Base-by-base conservation (phyloP, 2,329 filamentous ascomycete genomes). In the Pseudogymnoascus sp. region DNA sequence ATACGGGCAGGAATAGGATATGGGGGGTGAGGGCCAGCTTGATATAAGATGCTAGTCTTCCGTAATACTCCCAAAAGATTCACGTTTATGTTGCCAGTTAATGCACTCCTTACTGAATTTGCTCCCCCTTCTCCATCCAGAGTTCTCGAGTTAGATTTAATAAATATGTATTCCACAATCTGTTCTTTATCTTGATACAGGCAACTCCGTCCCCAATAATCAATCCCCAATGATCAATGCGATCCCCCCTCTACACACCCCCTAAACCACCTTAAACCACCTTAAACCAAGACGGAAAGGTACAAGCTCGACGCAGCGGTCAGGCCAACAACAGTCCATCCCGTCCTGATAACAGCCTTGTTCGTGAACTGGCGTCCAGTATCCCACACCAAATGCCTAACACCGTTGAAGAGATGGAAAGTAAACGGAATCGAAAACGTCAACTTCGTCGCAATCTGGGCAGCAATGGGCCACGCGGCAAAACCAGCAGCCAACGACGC, bases 331-430 rank as follows among this genome's bases (percentile, higher is more conserved):
- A 83, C 83, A 39, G 77, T 71, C 83, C 85, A 89, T 14, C 86
- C 87, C 1, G 82, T 85, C 74, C 77, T 77, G 67, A 84, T 82
- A 63, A 90, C 86, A 69, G 81, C 76, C 74, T 81, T 76, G 71
- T 89, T 89, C 68, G 76, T 80, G 64, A 90, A 80, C 58, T 79
- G 77, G 67, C 77, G 76, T 59, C 84, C 85, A 38, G 81, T 74
- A 77, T 90, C 87, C 87, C 87, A 90, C 14, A 79, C 70, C 78
- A 90, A 77, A 81, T 90, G 87, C 70, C 87, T 81, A 18, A 90
- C 35, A n/a, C 87, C 87, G 71, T 89, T 89, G 68, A 86, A 77
- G 64, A 71, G 74, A 74, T 90, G 87, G 74, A 82, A 90, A 58
- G 83, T 83, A 73, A 90, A 89, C 3, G 85, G 86, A 65, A 84